Conservation (phyloP, 352 stramenopile genomes). For the Phytophthora meadii region DNA sequence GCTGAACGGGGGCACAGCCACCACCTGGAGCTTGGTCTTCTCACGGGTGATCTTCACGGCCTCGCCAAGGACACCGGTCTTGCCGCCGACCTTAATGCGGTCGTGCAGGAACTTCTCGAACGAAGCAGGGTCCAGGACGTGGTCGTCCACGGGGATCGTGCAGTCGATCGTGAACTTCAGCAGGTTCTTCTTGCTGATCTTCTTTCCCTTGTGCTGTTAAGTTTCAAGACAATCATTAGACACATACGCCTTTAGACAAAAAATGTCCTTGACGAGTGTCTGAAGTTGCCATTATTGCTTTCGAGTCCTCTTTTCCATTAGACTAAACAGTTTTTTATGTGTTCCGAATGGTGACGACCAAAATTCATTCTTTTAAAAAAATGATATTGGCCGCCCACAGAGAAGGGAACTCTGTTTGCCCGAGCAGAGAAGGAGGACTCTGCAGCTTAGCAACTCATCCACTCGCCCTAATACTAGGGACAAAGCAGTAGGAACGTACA, state of each 20-base stretch:
- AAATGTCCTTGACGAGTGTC: constrained; percentile 30
- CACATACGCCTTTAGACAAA: constrained; percentile 3
- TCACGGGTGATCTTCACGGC: constrained; percentile 96
- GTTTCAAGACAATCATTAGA: constrained; percentile 16
- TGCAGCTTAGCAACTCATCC: constrained; percentile 88
- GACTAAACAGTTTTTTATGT: constrained; percentile 17
- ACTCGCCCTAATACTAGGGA: constrained; percentile 19
- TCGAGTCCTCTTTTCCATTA: constrained; percentile 9
- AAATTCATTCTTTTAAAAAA: background rate
- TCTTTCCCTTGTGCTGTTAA: constrained; percentile 85
- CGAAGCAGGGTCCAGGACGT: constrained; percentile 98
- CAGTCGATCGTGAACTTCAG: constrained; percentile 96
- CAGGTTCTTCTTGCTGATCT: constrained; percentile 90
- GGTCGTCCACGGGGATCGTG: constrained; percentile 98
- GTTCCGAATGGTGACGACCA: constrained; percentile 40
- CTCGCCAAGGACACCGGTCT: constrained; percentile 96
- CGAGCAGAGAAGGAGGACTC: constrained; percentile 86
- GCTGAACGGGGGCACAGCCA: constrained; percentile 94
- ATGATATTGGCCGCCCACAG: constrained; percentile 52
- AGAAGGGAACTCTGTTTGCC: constrained; percentile 92
- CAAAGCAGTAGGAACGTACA: constrained; percentile 44
- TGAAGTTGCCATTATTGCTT: constrained; percentile 18
- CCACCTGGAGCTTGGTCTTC: constrained; percentile 97
- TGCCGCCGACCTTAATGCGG: constrained; percentile 99
- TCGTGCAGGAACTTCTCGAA: constrained; percentile 99